These are phyloP conservation scores for Ascochyta viciae-villosae DNA, from an alignment of 2,329 filamentous ascomycete species.

Conservation along the genomic window DNA sequence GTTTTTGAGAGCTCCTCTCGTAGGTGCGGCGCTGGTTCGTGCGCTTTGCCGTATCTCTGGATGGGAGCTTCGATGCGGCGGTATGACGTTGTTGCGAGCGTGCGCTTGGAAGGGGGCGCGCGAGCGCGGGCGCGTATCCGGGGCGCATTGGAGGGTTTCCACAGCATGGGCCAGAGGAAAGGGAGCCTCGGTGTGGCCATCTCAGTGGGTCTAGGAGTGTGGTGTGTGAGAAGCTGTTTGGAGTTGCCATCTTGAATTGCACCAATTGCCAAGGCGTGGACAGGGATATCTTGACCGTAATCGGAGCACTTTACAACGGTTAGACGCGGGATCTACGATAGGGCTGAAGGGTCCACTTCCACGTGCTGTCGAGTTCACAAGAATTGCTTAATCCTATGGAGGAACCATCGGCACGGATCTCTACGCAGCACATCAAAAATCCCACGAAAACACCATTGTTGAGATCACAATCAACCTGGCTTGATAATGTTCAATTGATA, in stretches of 20 bases:
- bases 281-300: constrained; percentile 19
- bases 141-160: constrained; percentile 38
- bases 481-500: too few species aligned
- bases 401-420: too few species aligned
- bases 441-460: too few species aligned
- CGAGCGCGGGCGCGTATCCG: constrained; percentile 32
- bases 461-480: too few species aligned
- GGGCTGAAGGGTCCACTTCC: constrained; percentile 16
- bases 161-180: constrained; percentile 57
- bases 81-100: constrained; percentile 31
- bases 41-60: constrained; percentile 58
- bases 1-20: constrained; percentile 20
- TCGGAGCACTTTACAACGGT: constrained; percentile 18
- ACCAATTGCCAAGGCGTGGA: constrained; percentile 10
- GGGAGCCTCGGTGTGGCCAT: constrained; percentile 56
- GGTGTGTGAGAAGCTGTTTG: not conserved
- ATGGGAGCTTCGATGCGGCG: constrained; percentile 38
- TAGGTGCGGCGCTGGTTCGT: constrained; percentile 54
- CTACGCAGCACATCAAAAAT: too few species aligned
- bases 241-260: constrained; percentile 13
- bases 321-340: constrained; percentile 13
- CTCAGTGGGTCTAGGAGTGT: constrained; percentile 6
- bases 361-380: not conserved
- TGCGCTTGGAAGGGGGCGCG: constrained; percentile 18
- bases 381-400: too few species aligned